Evolutionary conservation across 1,284 basidiomycete genomes (phyloP), one percentile per base, ranked within the genome.

Genomic region (Inonotus obliquus): DNA sequence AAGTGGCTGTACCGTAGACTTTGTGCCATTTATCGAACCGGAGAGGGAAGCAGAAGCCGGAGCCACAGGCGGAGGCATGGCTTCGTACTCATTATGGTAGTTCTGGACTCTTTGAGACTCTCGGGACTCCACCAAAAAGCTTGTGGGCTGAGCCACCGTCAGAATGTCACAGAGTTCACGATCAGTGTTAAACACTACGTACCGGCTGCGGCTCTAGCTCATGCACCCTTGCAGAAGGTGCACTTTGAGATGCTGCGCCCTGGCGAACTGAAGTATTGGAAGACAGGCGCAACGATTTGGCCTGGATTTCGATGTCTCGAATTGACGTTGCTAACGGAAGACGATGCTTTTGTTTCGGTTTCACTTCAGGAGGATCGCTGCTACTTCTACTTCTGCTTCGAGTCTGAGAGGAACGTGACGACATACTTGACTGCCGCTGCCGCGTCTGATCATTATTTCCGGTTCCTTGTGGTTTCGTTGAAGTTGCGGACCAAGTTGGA

Each of bases 311-410:
- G 38, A 79, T 71, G 4, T 78, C 76, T 59, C 74, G 73, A 58
- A 81, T 67, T 7, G 77, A 76, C 5, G 80, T 78, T 11, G 79
- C 71, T 13, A 78, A 66, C 35, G 87, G 88, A 32, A 89, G 74
- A 45, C 87, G 81, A 71, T 90, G 88, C 49, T 87, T 78, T 11
- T 83, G 75, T 62, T 79, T 81, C 35, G 79, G 75, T 49, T 76
- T 78, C 37, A 77, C 75, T 32, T 69, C 69, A 47, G 80, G 82
- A 65, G 82, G 85, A 60, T 71, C 75, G 67, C 81, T 85, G 7
- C 75, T 74, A 67, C 83, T 86, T 54, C 82, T 74, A 63, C 80
- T 82, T 51, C 79, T 78, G 64, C 81, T 83, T 52, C 75, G 68
- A 57, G 77, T 85, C 35, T 79, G 78, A 47, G 74, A 76, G 10